A percentile compares a stretch with the other conserved stretches of the same genome.
Evolutionary conservation across 2,329 filamentous ascomycete species (phyloP).

Genomic region (Cladosporium sp.): DNA sequence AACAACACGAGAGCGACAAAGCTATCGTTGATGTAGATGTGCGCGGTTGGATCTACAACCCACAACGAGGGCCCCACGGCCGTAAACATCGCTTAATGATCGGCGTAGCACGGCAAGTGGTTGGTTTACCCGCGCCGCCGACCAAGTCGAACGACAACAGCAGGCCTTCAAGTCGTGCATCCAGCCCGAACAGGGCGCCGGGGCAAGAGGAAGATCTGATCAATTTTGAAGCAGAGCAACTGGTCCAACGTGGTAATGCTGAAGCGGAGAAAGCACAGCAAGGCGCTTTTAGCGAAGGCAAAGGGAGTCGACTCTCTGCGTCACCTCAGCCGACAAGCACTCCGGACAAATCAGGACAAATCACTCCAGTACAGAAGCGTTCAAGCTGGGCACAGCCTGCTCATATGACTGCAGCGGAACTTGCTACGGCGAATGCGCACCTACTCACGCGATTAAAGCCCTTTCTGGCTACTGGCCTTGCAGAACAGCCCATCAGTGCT

Average conservation of each 20-base stretch:
- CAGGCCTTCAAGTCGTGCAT: constrained; percentile 36
- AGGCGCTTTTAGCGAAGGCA: constrained; percentile 65
- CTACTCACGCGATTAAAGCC: constrained; percentile 82
- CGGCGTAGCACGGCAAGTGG: constrained; percentile 77
- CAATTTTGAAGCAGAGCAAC: constrained; percentile 66
- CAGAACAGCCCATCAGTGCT: constrained; percentile 72
- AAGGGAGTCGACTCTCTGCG: background rate
- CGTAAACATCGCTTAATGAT: constrained; percentile 82
- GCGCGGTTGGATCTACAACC: constrained; percentile 88
- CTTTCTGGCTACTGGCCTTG: constrained; percentile 79
- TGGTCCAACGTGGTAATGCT: constrained; percentile 63
- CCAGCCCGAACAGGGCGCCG: constrained; percentile 39
- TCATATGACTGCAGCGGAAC: constrained; percentile 68
- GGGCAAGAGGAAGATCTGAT: constrained; percentile 60
- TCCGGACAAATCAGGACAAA: constrained; percentile 19
- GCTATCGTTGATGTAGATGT: constrained; percentile 92
- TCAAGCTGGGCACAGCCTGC: constrained; percentile 45
- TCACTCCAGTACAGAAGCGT: constrained; percentile 41
- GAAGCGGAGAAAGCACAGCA: constrained; percentile 63
- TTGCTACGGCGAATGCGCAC: constrained; percentile 74
- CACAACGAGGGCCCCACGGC: constrained; percentile 76
- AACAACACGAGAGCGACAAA: constrained; percentile 70
- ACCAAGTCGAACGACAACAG: constrained; percentile 33
- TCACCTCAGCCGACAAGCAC: constrained; percentile 14
- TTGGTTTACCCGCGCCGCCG: constrained; percentile 68